A percentile compares a stretch with the other conserved stretches of the same genome.
These are phyloP conservation scores for Narthecium ossifragum DNA, from an alignment of 106 monocot species.

Conservation along the genomic window DNA sequence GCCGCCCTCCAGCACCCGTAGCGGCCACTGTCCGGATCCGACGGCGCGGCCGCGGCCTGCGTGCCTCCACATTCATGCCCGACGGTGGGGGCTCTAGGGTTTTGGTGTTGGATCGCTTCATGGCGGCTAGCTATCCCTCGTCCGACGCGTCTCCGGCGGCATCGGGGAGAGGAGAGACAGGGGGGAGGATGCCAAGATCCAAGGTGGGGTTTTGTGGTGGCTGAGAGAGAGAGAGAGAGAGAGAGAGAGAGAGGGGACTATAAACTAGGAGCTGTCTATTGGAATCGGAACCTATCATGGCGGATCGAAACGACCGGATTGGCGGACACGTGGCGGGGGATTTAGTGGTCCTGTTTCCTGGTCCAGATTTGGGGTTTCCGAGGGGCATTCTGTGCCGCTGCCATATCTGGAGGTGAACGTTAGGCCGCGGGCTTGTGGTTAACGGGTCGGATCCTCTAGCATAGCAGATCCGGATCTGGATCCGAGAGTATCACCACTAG, in stretches of 20 bases:
- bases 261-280: neutral
- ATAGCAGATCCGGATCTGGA: too few relatives aligned
- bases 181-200: neutral
- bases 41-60: constrained; percentile 1
- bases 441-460: too few relatives aligned
- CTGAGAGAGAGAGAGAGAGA: neutral
- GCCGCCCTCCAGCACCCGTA: constrained; percentile 9
- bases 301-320: neutral
- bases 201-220: neutral
- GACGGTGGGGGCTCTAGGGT: neutral
- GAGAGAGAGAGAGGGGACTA: neutral
- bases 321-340: neutral
- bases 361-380: neutral
- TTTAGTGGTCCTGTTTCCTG: neutral
- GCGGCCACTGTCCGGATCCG: neutral
- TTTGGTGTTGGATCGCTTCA: neutral
- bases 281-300: neutral
- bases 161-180: neutral
- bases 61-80: neutral
- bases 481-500: too few relatives aligned
- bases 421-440: too few relatives aligned
- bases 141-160: neutral
- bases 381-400: too few relatives aligned
- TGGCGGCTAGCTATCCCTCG: neutral
- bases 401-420: too few relatives aligned